phyloP scores from a whole-genome alignment of 345 rosid species.

The Turnera subulata region DNA sequence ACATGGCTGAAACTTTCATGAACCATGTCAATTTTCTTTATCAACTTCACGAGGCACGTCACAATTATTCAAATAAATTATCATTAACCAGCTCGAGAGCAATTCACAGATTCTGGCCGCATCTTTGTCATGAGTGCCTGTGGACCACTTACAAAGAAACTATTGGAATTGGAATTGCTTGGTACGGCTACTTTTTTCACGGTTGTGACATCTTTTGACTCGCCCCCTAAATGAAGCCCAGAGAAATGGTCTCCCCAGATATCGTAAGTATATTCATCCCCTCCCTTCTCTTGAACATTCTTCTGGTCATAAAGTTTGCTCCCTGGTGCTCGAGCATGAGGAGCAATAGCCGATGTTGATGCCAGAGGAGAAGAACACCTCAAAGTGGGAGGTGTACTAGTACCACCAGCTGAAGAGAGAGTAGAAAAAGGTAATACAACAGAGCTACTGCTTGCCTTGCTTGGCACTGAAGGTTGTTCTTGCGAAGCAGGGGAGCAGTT shows the following conservation, averaged over 20 bases:
- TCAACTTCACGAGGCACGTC: constrained; percentile 1
- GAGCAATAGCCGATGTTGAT: constrained; percentile 45
- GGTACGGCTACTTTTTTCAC: constrained; percentile 32
- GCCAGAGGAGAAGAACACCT: constrained; percentile 30
- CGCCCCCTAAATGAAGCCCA: constrained; percentile 38
- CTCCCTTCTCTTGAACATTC: constrained; percentile 31
- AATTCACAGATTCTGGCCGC: constrained; percentile 51
- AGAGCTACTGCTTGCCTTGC: constrained; percentile 21
- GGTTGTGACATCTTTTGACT: constrained; percentile 36
- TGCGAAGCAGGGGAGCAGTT: constrained; percentile 9
- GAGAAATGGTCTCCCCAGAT: constrained; percentile 90
- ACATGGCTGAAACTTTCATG: no score
- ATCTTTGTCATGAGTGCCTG: constrained; percentile 55
- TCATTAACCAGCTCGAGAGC: constrained; percentile 45
- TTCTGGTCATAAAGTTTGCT: constrained; percentile 33
- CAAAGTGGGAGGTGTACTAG: constrained; percentile 17
- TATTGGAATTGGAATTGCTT: constrained; percentile 47
- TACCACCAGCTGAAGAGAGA: constrained; percentile 34
- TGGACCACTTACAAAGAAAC: constrained; percentile 84
- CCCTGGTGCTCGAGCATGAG: constrained; percentile 79
- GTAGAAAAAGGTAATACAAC: constrained; percentile 44
- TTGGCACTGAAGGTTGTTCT: constrained; percentile 22
- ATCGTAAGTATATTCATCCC: constrained; percentile 52
- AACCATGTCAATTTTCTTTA: no score
- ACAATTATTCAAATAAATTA: constrained; percentile 15